Base-by-base conservation (phyloP, 257 asterid species). In the Solanum tarijense region DNA sequence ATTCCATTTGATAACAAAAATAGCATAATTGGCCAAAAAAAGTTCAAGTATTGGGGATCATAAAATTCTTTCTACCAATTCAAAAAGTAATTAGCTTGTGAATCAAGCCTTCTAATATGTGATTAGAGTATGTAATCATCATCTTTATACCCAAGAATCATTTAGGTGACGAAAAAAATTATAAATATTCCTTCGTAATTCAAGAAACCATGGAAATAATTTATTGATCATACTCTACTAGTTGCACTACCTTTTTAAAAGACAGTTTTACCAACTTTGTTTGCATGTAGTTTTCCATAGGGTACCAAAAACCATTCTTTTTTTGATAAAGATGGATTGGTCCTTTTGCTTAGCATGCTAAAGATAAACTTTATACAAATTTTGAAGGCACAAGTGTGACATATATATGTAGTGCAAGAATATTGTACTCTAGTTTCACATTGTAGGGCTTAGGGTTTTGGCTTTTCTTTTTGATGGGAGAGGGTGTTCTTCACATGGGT, bases 1-100 rank as follows among this genome's bases (percentile, higher is more conserved):
- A 87, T 88, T 75, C 88, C 86, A 87, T 87, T 85, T 84, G 36
- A 89, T 81, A 76, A 38, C 78, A 46, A 78, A 88, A 72, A 75
- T 71, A 20, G n/a, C 52, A 76, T 88, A 12, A 27, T 74, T 72
- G 68, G 79, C 73, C 69, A 39, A 87, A 72, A 27, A 73, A 83
- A 74, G 65, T 55, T 41, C 84, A 83, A 34, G 36, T 35, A 83
- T n/a, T 48, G 23, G 89, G 84, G 65, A 87, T 75, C 34, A 58
- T 60, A 62, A 87, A 58, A 58, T 87, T 75, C 86, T 46, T 23
- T 74, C 18, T 25, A 76, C 52, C 79, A 76, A 72, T 46, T 55
- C 34, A 23, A 76, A 41, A 87, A 5, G 55, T 36, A 60, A 76
- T 38, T 60, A 87, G 84, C 73, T 58, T 75, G 72, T 76, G 89